Conservation (phyloP, 805 yeast species). For the Metschnikowia drakensbergensis region DNA sequence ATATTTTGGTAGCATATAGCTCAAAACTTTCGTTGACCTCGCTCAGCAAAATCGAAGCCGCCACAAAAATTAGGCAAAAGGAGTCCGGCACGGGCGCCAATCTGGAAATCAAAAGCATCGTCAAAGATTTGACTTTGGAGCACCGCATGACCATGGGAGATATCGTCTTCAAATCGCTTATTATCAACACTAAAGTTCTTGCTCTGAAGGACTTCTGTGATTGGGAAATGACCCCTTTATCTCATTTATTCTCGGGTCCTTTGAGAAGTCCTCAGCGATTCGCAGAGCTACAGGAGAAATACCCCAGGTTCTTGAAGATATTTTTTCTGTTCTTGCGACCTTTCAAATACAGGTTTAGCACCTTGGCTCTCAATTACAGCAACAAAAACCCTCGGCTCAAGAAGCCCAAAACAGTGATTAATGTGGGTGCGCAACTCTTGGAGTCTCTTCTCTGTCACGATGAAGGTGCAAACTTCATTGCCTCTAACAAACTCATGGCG, state of each 20-base stretch:
- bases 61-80: conserved; percentile 9
- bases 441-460: conserved; percentile 56
- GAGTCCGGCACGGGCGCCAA: not conserved
- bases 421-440: conserved; percentile 73
- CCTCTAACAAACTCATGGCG: conserved; percentile 73
- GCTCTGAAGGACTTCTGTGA: conserved; percentile 72
- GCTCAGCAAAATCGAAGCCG: conserved; percentile 14
- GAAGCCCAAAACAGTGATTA: conserved; percentile 55
- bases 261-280: conserved; percentile 65
- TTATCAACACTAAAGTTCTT: conserved; percentile 66
- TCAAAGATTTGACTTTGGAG: conserved; percentile 21
- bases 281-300: conserved; percentile 67
- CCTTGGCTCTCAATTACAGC: conserved; percentile 18
- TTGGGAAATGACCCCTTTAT: conserved; percentile 84
- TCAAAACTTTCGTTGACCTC: conserved; percentile 12
- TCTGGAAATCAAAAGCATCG: conserved; percentile 18
- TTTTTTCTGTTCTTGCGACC: conserved; percentile 87
- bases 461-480: conserved; percentile 64
- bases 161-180: conserved; percentile 57
- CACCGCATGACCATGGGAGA: conserved; percentile 49
- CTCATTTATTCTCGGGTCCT: conserved; percentile 79
- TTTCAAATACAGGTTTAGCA: conserved; percentile 72
- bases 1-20: conserved; percentile 11
- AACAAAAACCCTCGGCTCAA: conserved; percentile 23
- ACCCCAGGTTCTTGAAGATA: conserved; percentile 83